Evolutionary conservation across 2,329 filamentous ascomycete genomes (phyloP).

Genomic region (Rutstroemia sp.): DNA sequence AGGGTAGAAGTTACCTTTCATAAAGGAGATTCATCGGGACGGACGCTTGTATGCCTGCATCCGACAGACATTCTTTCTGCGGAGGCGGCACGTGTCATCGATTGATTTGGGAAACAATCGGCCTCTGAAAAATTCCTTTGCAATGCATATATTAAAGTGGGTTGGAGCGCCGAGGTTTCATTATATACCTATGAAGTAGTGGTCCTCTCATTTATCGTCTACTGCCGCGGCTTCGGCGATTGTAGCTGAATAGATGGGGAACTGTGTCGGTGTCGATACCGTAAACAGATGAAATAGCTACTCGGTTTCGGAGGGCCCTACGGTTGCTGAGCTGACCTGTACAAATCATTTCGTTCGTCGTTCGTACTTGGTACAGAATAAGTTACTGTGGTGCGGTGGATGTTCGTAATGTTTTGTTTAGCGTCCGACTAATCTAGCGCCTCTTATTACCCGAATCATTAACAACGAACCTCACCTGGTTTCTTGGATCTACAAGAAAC

Average conservation of each 20-base stretch:
- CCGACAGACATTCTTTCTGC: neutral
- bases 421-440: neutral
- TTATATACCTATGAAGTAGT: too few species aligned
- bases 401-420: neutral
- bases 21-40: neutral
- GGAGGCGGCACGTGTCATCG: neutral
- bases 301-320: too few species aligned
- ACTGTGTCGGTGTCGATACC: too few species aligned
- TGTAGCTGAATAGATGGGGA: too few species aligned
- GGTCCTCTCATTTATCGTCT: too few species aligned
- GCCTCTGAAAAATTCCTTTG: neutral
- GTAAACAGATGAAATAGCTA: too few species aligned
- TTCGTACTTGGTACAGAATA: neutral
- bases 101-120: neutral
- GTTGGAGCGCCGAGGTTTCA: too few species aligned
- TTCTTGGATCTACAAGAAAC: conserved; percentile 7
- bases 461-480: conserved; percentile 2
- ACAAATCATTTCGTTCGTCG: too few species aligned
- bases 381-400: neutral
- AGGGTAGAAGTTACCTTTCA: too few species aligned
- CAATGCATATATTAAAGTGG: neutral
- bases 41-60: neutral
- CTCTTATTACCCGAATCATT: neutral
- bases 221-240: too few species aligned
- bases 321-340: too few species aligned